These are phyloP conservation scores for Penicillium thymicola DNA, from an alignment of 2,329 filamentous ascomycete genomes.

Conservation along the genomic window DNA sequence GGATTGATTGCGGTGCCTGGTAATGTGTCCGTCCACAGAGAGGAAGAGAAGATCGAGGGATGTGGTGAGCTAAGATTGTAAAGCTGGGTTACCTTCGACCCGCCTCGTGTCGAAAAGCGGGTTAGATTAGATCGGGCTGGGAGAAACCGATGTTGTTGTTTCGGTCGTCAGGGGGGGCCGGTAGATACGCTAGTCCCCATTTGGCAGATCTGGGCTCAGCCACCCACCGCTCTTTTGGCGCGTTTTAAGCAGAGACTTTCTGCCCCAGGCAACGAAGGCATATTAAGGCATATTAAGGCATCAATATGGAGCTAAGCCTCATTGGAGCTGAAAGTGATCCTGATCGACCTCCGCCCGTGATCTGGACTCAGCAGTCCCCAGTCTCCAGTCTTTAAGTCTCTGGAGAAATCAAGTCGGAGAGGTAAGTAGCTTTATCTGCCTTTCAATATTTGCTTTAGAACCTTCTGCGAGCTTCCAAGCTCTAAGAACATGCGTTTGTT, in stretches of 20 bases:
- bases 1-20: slow-evolving; percentile 17
- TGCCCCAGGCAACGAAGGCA: not conserved
- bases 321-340: slow-evolving; percentile 10
- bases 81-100: slow-evolving; percentile 7
- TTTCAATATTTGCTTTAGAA: not conserved
- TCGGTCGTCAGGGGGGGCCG: slow-evolving; percentile 24
- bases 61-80: slow-evolving; percentile 3
- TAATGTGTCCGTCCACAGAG: slow-evolving; percentile 19
- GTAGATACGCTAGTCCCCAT: slow-evolving; percentile 9
- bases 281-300: not conserved
- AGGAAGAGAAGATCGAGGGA: slow-evolving; percentile 1
- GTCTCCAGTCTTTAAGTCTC: slow-evolving; percentile 12
- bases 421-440: slow-evolving; percentile 3
- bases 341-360: slow-evolving; percentile 11
- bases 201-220: slow-evolving; percentile 1
- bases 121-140: slow-evolving; percentile 24
- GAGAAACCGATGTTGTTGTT: slow-evolving; percentile 21
- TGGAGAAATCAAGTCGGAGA: slow-evolving; percentile 1
- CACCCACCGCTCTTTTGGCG: slow-evolving; percentile 11
- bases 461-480: not conserved
- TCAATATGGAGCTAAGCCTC: not conserved
- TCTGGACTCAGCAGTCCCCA: slow-evolving; percentile 20
- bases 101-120: slow-evolving; percentile 18
- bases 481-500: slow-evolving; percentile 5
- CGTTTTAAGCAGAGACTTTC: not conserved